A percentile compares a stretch with the other conserved stretches of the same genome.
These are phyloP conservation scores for Cymbopogon citratus DNA, from an alignment of 176 grass and related monocot genomes.

Conservation along the genomic window DNA sequence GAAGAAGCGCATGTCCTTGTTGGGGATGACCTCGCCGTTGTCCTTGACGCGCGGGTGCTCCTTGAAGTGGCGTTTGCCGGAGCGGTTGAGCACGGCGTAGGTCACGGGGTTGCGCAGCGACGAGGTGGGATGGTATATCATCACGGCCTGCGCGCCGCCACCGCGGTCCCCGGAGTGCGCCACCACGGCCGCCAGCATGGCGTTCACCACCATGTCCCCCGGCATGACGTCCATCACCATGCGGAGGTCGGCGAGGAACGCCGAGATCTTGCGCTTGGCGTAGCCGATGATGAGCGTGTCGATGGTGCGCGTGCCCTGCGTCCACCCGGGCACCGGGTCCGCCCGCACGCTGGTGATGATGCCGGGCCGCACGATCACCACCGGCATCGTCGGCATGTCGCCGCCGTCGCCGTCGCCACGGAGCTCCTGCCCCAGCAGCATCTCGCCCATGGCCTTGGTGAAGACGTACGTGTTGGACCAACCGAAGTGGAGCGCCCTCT, in stretches of 20 bases:
- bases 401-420: constrained; percentile 2
- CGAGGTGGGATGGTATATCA: constrained; percentile 49
- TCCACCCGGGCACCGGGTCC: constrained; percentile 82
- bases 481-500: constrained; percentile 50
- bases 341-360: constrained; percentile 65
- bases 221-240: constrained; percentile 66
- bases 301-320: constrained; percentile 72
- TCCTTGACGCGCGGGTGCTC: constrained; percentile 56
- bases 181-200: constrained; percentile 56
- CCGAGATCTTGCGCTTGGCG: constrained; percentile 55
- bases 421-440: constrained; percentile 38
- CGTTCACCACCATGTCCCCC: constrained; percentile 87
- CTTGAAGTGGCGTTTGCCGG: constrained; percentile 44
- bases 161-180: constrained; percentile 26
- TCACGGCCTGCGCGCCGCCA: not conserved
- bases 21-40: constrained; percentile 43
- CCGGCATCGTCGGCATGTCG: not conserved
- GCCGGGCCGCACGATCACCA: constrained; percentile 59
- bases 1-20: constrained; percentile 53
- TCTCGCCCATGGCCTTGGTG: constrained; percentile 87
- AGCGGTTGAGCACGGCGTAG: constrained; percentile 38
- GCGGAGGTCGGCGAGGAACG: constrained; percentile 59
- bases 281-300: constrained; percentile 73
- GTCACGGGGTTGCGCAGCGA: constrained; percentile 57
- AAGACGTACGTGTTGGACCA: constrained; percentile 83